These are phyloP conservation scores for Aphanocladium album DNA, from an alignment of 2,329 filamentous ascomycete genomes.

Conservation along the genomic window DNA sequence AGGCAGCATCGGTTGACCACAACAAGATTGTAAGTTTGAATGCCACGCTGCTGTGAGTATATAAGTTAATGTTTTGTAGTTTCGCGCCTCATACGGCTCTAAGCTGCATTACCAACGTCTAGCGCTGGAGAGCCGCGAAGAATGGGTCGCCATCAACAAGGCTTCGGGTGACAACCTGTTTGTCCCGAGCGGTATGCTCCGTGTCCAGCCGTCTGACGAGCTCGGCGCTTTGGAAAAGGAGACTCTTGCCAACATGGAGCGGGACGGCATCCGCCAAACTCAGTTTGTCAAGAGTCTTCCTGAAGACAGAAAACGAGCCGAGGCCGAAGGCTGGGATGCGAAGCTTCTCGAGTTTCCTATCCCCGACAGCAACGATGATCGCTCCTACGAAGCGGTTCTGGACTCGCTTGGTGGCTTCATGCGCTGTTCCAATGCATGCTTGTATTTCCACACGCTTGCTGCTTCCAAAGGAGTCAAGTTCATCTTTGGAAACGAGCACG, in stretches of 20 bases:
- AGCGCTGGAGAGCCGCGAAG: conserved; percentile 20
- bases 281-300: conserved; percentile 21
- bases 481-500: conserved; percentile 21
- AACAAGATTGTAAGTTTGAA: conserved; percentile 21
- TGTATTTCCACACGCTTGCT: conserved; percentile 18
- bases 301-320: conserved; percentile 17
- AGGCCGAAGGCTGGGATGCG: conserved; percentile 16
- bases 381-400: conserved; percentile 20
- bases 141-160: conserved; percentile 19
- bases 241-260: conserved; percentile 21
- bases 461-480: conserved; percentile 22
- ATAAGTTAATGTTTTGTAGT: conserved; percentile 12
- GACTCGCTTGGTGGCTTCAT: conserved; percentile 21
- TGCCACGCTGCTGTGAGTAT: not conserved
- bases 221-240: conserved; percentile 21
- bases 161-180: conserved; percentile 15
- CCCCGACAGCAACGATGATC: conserved; percentile 8
- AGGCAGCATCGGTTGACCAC: conserved; percentile 22
- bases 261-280: conserved; percentile 19
- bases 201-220: conserved; percentile 19
- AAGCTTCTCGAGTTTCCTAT: conserved; percentile 23
- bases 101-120: conserved; percentile 23
- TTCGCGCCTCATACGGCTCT: conserved; percentile 21
- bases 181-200: conserved; percentile 22
- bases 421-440: conserved; percentile 20